Evolutionary conservation across 805 yeast species (phyloP).

Genomic region (Candida vartiovaarae): DNA sequence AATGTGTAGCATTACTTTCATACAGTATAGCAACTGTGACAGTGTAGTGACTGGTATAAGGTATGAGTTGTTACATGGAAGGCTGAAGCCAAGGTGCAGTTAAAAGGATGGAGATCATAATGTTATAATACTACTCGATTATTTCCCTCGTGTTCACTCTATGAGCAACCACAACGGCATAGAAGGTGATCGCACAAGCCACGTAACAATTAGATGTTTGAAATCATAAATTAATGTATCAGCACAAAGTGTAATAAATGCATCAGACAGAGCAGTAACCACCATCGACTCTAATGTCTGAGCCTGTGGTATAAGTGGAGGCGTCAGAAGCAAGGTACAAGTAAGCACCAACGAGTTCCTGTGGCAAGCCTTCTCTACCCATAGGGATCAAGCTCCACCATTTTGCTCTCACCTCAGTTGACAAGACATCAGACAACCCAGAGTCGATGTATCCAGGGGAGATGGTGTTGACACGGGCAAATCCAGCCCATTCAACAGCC

Average conservation of each 20-base stretch:
- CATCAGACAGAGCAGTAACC: conserved; percentile 41
- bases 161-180: no score
- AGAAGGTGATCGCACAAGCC: no score
- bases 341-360: conserved; percentile 75
- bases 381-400: conserved; percentile 54
- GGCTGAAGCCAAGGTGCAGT: no score
- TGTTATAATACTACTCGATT: no score
- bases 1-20: no score
- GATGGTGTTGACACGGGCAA: conserved; percentile 77
- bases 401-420: conserved; percentile 34
- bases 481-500: conserved; percentile 77
- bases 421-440: conserved; percentile 47
- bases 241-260: background rate
- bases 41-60: no score
- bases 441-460: conserved; percentile 86
- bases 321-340: conserved; percentile 77
- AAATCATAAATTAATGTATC: background rate
- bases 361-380: conserved; percentile 70
- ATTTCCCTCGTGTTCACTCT: no score
- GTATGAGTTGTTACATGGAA: no score
- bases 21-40: no score
- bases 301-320: conserved; percentile 70
- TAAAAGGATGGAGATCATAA: no score
- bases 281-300: conserved; percentile 74
- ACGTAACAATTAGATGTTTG: background rate